These are phyloP conservation scores for Ophiostoma sp. DNA, from an alignment of 2,329 filamentous ascomycete species.

Conservation along the genomic window DNA sequence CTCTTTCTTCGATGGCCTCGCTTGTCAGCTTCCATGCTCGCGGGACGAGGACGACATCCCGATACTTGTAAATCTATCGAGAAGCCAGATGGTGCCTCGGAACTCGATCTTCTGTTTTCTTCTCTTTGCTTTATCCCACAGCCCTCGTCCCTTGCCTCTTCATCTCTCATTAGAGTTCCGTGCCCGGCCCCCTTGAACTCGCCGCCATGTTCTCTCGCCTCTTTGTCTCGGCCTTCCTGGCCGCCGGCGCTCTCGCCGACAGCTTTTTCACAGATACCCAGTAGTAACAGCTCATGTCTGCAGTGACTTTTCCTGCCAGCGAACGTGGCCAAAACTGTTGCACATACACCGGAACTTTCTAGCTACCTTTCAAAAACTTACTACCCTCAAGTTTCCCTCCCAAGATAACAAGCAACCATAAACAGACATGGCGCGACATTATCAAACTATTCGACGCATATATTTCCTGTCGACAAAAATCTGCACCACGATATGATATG, in stretches of 20 bases:
- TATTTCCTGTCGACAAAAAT: too few relatives aligned
- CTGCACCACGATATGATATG: too few relatives aligned
- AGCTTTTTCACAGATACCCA: neutral
- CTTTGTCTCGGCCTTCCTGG: slow-evolving; percentile 1
- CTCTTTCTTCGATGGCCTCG: too few relatives aligned
- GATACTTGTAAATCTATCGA: slow-evolving; percentile 5
- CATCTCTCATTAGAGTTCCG: neutral
- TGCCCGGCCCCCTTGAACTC: neutral
- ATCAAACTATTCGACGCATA: too few relatives aligned
- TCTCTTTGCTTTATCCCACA: neutral
- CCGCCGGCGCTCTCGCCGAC: neutral
- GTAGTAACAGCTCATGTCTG: too few relatives aligned
- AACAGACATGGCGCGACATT: too few relatives aligned
- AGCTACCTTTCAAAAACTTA: too few relatives aligned
- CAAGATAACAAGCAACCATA: too few relatives aligned
- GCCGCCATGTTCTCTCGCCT: neutral
- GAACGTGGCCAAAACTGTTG: too few relatives aligned
- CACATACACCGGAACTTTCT: too few relatives aligned
- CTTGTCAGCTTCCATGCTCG: neutral
- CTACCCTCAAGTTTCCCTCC: too few relatives aligned
- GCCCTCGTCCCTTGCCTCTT: slow-evolving; percentile 1
- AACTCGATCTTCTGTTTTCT: neutral
- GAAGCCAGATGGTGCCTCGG: neutral
- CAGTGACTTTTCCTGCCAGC: too few relatives aligned
- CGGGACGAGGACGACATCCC: neutral